phyloP scores from a whole-genome alignment of 441 rosid genomes.

The Rhodomyrtus psidioides region DNA sequence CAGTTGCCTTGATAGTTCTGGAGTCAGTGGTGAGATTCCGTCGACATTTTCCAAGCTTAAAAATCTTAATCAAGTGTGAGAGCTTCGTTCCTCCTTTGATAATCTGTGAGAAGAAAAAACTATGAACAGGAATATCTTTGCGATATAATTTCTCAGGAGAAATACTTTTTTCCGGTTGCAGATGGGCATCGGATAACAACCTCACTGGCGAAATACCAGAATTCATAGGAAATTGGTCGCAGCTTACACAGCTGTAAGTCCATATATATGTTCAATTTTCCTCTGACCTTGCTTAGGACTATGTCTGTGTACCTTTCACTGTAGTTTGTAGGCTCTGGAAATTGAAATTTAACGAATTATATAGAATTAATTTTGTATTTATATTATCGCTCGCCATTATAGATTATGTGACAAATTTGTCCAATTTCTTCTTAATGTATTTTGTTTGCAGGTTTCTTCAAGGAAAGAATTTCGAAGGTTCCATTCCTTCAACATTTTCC shows the following conservation, averaged over 20 bases:
- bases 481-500: slow-evolving; percentile 19
- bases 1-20: slow-evolving; percentile 29
- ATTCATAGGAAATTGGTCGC: slow-evolving; percentile 16
- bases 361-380: too few species aligned
- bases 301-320: not conserved
- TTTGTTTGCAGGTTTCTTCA: not conserved
- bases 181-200: too few species aligned
- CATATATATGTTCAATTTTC: not conserved
- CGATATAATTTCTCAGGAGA: not conserved
- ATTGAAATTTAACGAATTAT: too few species aligned
- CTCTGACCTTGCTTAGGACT: not conserved
- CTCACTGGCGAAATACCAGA: slow-evolving; percentile 16
- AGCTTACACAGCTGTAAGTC: slow-evolving; percentile 8
- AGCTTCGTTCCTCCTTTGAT: not conserved
- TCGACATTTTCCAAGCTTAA: slow-evolving; percentile 20
- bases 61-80: slow-evolving; percentile 17
- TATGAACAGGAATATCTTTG: not conserved
- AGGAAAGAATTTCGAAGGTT: slow-evolving; percentile 26
- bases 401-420: not conserved
- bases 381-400: not conserved
- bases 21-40: slow-evolving; percentile 37
- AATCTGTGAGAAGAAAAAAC: not conserved
- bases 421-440: slow-evolving; percentile 6
- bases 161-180: not conserved
- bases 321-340: not conserved